phyloP scores from a whole-genome alignment of 257 asterid genomes.

The Lavandula angustifolia region DNA sequence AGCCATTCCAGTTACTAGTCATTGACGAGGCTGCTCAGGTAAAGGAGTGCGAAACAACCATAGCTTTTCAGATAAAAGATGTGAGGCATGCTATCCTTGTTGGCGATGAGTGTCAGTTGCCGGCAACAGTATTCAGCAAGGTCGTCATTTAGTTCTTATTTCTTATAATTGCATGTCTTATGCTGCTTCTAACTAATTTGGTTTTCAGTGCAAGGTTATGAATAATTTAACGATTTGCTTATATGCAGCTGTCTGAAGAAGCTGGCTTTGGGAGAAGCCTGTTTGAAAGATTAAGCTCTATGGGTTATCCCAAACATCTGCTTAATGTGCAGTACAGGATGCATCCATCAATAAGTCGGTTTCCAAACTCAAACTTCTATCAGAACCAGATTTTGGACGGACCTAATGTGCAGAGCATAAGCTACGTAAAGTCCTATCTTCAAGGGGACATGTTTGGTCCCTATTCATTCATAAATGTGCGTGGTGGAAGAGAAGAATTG shows the following conservation, averaged over 20 bases:
- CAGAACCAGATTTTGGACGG: conserved; percentile 44
- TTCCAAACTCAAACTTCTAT: conserved; percentile 56
- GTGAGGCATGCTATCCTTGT: conserved; percentile 51
- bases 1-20: conserved; percentile 46
- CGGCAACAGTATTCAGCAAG: conserved; percentile 53
- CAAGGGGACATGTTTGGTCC: conserved; percentile 59
- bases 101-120: conserved; percentile 60
- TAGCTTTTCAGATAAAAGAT: conserved; percentile 50
- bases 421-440: conserved; percentile 38
- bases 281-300: conserved; percentile 54
- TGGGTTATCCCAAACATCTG: conserved; percentile 52
- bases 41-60: conserved; percentile 56
- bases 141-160: conserved; percentile 27
- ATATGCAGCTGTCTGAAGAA: conserved; percentile 42
- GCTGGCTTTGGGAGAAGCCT: conserved; percentile 65
- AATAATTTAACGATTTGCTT: neutral
- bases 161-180: neutral
- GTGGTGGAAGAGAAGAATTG: conserved; percentile 52
- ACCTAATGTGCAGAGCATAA: conserved; percentile 34
- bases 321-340: conserved; percentile 58
- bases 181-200: neutral
- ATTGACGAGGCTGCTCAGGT: conserved; percentile 69
- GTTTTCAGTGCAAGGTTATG: neutral
- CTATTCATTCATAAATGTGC: conserved; percentile 57
- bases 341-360: conserved; percentile 59